Base-by-base conservation (phyloP, 1,139 yeast species). In the Pichia sp. region DNA sequence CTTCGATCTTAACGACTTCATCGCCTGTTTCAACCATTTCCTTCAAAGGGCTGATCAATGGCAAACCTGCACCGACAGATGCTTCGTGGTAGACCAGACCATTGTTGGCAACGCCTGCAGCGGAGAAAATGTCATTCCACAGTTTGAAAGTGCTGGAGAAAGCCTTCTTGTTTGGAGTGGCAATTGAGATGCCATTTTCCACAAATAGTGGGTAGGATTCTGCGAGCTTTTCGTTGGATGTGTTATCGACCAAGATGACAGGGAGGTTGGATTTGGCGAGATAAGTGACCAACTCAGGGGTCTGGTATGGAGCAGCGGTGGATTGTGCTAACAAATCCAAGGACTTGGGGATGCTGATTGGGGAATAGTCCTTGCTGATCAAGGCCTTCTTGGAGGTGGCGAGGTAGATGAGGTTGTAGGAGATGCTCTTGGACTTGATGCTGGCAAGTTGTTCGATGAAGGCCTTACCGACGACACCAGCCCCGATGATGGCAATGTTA, bases 21-120 rank as follows among this genome's bases (percentile, higher is more conserved):
- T 93, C 99, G 61, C 99, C 99, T 53, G 99, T 93, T 60, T 81
- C 79, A 50, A 93, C 78, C 71, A 93, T 78, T 70, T 93, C 99
- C 67, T 84, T 86, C 67, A 93, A 77, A 54, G 97, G 89, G 50
- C 91, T 85, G 64, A 93, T 84, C 61, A 93, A 83, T 58, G 99
- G 99, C 69, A 95, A 79, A 55, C 98, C 99, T 45, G 99, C 99
- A 67, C 98, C 99, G 55, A 93, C 99, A n/a, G 98, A 89, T 52
- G 98, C 95, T 77, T 95, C 99, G 68, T 93, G 99, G 76, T 90
- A 92, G 48, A 91, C 96, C 60, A 92, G 77, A 51, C 86, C 87
- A 38, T 75, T 73, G 49, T 77, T 75, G 45, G 71, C 68, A 12
- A 76, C 71, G 49, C 78, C 77, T 44, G 83, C 75, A 54, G 70